These are phyloP conservation scores for Talaromyces pinophilus DNA, from an alignment of 2,329 filamentous ascomycete species.

Conservation along the genomic window DNA sequence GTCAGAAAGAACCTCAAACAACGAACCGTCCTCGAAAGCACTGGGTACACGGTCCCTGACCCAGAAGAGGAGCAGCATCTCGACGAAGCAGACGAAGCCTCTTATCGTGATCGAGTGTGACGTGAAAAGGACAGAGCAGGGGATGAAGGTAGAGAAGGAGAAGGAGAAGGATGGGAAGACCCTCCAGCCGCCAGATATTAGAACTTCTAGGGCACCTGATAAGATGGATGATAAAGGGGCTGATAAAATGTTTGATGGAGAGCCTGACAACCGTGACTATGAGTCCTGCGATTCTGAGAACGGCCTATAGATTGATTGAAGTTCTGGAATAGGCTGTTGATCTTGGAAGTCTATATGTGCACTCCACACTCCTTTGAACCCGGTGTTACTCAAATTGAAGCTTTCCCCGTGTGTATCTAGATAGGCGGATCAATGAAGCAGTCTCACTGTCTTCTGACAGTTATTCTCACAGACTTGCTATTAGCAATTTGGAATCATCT, in stretches of 20 bases:
- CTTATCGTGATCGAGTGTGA: too few species aligned
- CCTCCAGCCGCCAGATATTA: too few species aligned
- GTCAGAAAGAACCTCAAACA: background rate
- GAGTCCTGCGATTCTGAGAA: background rate
- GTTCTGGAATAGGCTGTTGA: background rate
- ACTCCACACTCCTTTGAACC: background rate
- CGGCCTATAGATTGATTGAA: background rate
- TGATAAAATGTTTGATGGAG: too few species aligned
- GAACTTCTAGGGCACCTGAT: too few species aligned
- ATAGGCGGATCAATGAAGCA: background rate
- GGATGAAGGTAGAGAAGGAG: too few species aligned
- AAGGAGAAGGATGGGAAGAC: too few species aligned
- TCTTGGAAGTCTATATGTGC: background rate
- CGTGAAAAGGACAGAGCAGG: too few species aligned
- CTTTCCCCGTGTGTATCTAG: background rate
- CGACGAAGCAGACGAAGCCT: too few species aligned
- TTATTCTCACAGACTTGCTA: background rate
- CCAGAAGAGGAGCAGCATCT: background rate
- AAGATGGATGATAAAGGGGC: too few species aligned
- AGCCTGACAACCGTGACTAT: too few species aligned
- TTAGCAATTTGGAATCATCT: too few species aligned
- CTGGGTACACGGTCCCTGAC: background rate
- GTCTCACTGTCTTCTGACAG: background rate
- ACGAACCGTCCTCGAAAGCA: background rate
- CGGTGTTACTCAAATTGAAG: background rate